Evolutionary conservation across 1,139 yeast species (phyloP).

Genomic region (Scheffersomyces segobiensis): DNA sequence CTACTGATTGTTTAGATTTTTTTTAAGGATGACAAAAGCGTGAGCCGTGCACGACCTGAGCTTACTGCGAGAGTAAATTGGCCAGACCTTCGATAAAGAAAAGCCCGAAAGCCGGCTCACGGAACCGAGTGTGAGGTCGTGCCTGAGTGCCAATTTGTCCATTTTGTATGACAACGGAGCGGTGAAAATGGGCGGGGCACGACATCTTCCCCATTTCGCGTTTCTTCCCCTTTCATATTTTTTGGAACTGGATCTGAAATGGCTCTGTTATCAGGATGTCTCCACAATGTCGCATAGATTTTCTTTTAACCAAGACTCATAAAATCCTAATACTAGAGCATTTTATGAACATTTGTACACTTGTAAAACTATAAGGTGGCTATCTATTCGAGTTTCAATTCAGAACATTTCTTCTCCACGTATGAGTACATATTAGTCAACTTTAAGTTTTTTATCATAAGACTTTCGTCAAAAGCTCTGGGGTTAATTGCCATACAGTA

Average conservation of each 20-base stretch:
- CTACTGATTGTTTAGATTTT: neutral
- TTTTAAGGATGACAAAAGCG: neutral
- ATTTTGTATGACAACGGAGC: neutral
- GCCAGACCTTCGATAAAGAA: neutral
- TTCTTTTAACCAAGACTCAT: constrained; percentile 35
- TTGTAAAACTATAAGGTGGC: neutral
- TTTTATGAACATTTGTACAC: neutral
- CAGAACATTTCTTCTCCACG: constrained; percentile 24
- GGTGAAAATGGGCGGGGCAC: neutral
- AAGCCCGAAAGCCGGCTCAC: neutral
- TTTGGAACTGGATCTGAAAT: neutral
- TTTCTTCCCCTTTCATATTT: neutral
- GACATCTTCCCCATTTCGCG: neutral
- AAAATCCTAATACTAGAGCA: constrained; percentile 1
- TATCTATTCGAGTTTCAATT: constrained; percentile 7
- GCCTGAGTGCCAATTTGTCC: neutral
- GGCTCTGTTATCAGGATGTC: neutral
- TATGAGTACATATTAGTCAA: constrained; percentile 29
- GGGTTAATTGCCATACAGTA: constrained; percentile 57
- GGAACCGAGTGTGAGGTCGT: neutral
- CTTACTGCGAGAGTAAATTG: neutral
- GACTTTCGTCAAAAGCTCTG: constrained; percentile 46
- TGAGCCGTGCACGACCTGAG: neutral
- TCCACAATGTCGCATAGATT: neutral
- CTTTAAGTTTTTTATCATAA: constrained; percentile 49